Evolutionary conservation across 768 basidiomycete species (phyloP), one percentile per base, ranked within the genome.

Genomic region (Termitomyces sp.): DNA sequence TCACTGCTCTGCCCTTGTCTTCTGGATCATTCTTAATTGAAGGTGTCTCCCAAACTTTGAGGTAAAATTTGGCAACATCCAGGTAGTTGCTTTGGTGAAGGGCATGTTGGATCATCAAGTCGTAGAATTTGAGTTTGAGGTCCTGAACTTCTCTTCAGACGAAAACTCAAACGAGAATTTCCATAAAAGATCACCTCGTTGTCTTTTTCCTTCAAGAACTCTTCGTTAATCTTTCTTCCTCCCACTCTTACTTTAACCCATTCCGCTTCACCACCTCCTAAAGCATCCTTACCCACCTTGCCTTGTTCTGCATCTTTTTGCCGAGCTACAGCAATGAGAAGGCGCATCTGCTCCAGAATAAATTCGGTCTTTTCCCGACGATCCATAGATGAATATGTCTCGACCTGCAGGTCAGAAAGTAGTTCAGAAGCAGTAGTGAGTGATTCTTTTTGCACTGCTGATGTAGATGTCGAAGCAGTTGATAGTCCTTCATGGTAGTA

Each of bases 331-430:
- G 82, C 77, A 49, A 90, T 83, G 64, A 95, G 76, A 49, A 98
- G 69, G 55, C 97, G 80, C 93, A 99, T 98, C 71, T 98, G 97
- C 70, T 98, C 96, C 43, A 98, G 74, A 61, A 99, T 90, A 65
- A 99, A 98, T 68, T 98, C 93, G 4, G 93, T 97, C 79, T 99
- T 99, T 71, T 99, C 97, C 65, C 90, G 76, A 57, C 94, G 85
- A 60, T 98, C 93, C 97, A 99, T 98, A 6, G 92, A 93, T 14
- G 95, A 98, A 68, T 98, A 99, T 1, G 97, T 98, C 72, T 99
- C 97, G 38, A 99, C 95, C 74, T 98, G 95, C 2, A 99, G 83
- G 56, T 99, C 97, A 22, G 88, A 88, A 58, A 98, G 78, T 28
- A 98, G 74, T 60, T 98, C 97, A 0, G 92, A 94, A 6, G 97